A percentile compares a stretch with the other conserved stretches of the same genome.
These are phyloP conservation scores for Pseudopyricularia javanii DNA, from an alignment of 2,329 filamentous ascomycete species.

Conservation along the genomic window DNA sequence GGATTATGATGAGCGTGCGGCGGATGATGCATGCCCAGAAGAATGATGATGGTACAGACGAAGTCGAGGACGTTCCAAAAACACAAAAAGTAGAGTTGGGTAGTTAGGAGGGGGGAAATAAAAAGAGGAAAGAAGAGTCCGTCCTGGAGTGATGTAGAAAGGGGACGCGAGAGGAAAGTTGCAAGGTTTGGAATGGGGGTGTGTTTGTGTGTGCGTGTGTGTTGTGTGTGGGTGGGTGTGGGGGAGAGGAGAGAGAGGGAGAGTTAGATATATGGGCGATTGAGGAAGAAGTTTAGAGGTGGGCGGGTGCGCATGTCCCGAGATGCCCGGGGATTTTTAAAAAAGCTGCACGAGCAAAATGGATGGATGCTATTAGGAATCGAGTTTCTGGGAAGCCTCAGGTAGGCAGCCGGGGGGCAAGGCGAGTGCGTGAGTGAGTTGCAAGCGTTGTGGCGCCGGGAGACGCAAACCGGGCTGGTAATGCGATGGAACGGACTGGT, in stretches of 20 bases:
- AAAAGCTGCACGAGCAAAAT: not conserved
- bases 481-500: not conserved
- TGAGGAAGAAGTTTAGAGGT: not conserved
- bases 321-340: not conserved
- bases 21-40: not conserved
- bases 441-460: not conserved
- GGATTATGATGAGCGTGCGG: not conserved
- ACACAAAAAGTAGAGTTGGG: not conserved
- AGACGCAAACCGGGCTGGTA: not conserved
- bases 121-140: too few species aligned
- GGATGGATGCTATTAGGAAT: not conserved
- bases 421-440: not conserved
- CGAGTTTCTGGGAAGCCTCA: too few species aligned
- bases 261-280: not conserved
- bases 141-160: not conserved
- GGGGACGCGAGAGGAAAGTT: not conserved
- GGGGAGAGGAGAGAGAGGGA: not conserved
- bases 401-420: too few species aligned
- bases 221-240: not conserved
- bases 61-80: not conserved
- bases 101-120: not conserved
- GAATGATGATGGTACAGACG: not conserved
- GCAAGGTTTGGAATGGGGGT: not conserved
- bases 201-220: too few species aligned
- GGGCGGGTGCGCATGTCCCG: not conserved